Base-by-base conservation (phyloP, 208 protist species). In the Trypanosoma avium region DNA sequence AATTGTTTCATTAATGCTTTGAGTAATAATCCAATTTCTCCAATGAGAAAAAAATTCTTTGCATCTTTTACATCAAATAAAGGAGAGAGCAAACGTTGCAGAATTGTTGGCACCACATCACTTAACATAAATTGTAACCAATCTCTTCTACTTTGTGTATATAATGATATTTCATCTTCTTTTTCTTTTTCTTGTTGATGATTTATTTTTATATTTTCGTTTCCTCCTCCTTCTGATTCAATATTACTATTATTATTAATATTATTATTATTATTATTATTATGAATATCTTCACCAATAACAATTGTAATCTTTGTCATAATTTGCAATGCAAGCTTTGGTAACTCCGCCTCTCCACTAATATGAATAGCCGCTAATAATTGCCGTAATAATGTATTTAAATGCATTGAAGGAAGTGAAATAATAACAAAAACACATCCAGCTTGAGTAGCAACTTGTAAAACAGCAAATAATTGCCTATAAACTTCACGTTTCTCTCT, bases 11-110 rank as follows among this genome's bases (percentile, higher is more conserved):
- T 72, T 19, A 72, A 27, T 30, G 66, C 42, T 49, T 58, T 64
- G 29, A 72, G 79, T 3, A 93, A 46, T 24, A 75, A 62, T n/a
- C 78, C 62, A 9, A 82, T 49, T 36, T 93, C 82, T 3, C 75
- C 82, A 27, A 89, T 38, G 12, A 90, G 36, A 38, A 90, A 27
- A 52, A 81, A 72, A 62, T 78, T 90, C 70, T 90, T 90, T 2
- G 82, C 86, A 50, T 93, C 86, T 55, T 66, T 70, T 15, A 87
- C 62, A 65, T 93, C 82, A 75, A 93, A 88, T 4, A 21, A 36
- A 4, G 67, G 61, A 2, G 59, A 54, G 17, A 72, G 26, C 32
- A 83, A 26, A 0, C 40, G 45, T 5, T 33, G 30, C 26, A 82
- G 35, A 19, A 71, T 35, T 3, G 71, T 32, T 1, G 47, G 71